These are phyloP conservation scores for Lyophyllum shimeji DNA, from an alignment of 768 basidiomycete genomes.

Conservation along the genomic window DNA sequence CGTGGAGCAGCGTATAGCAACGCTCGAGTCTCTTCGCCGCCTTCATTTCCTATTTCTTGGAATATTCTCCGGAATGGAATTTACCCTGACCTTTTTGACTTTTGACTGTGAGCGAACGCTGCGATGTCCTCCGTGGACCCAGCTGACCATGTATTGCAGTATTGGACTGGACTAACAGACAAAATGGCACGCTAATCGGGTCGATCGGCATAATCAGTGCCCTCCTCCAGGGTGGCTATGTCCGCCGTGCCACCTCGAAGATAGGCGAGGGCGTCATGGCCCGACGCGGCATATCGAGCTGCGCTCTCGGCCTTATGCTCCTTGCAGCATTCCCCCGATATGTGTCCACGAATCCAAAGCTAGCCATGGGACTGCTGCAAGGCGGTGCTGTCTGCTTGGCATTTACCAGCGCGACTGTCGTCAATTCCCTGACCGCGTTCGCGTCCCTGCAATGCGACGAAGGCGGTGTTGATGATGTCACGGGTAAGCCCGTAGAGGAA, in stretches of 20 bases:
- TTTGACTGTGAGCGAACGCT: conserved; percentile 68
- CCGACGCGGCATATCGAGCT: conserved; percentile 72
- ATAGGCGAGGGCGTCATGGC: conserved; percentile 85
- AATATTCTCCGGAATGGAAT: conserved; percentile 94
- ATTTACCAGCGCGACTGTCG: conserved; percentile 94
- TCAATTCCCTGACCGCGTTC: conserved; percentile 87
- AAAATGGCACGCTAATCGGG: conserved; percentile 83
- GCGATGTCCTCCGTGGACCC: neutral
- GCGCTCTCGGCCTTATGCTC: conserved; percentile 66
- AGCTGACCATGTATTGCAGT: conserved; percentile 41
- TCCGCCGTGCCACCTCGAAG: conserved; percentile 74
- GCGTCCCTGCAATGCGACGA: conserved; percentile 93
- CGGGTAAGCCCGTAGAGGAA: conserved; percentile 52
- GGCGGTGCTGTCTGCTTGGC: conserved; percentile 83
- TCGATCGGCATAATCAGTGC: conserved; percentile 92
- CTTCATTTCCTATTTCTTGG: conserved; percentile 86
- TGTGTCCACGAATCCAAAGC: conserved; percentile 35
- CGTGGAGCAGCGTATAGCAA: conserved; percentile 49
- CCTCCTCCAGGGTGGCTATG: conserved; percentile 91
- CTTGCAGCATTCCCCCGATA: conserved; percentile 71
- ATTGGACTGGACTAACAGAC: conserved; percentile 85
- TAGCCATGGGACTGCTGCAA: conserved; percentile 56
- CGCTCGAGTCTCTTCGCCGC: conserved; percentile 59
- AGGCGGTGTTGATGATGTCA: conserved; percentile 48
- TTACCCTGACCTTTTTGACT: conserved; percentile 93